Evolutionary conservation across 192 early-diverging fungal species (phyloP).

Genomic region (Coemansia sp.): DNA sequence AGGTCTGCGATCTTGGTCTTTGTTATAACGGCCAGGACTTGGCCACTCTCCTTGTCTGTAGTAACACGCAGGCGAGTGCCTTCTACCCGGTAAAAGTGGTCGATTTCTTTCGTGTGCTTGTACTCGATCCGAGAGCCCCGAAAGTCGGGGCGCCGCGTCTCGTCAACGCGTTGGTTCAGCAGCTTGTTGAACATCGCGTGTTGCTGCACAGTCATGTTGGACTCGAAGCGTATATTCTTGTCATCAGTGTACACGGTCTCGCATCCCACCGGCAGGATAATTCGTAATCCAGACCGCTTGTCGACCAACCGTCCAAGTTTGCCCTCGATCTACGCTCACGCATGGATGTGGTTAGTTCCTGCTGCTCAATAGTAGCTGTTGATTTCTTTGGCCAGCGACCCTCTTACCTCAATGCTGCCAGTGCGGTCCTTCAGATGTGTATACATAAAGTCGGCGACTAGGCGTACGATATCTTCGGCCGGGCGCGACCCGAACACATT

Average conservation of each 20-base stretch:
- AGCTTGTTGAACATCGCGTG: conserved; percentile 82
- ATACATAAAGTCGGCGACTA: conserved; percentile 65
- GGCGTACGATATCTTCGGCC: conserved; percentile 61
- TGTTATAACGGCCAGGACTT: conserved; percentile 60
- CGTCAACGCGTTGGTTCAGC: conserved; percentile 72
- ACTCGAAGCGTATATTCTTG: conserved; percentile 64
- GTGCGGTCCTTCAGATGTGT: conserved; percentile 54
- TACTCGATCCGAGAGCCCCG: conserved; percentile 63
- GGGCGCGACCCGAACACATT: conserved; percentile 65
- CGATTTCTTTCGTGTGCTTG: conserved; percentile 72
- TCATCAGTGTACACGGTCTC: conserved; percentile 57
- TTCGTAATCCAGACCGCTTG: conserved; percentile 58
- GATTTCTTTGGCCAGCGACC: too few species aligned
- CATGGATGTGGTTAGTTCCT: conserved; percentile 1
- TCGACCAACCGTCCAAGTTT: conserved; percentile 83
- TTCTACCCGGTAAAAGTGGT: conserved; percentile 61
- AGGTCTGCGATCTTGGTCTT: conserved; percentile 82
- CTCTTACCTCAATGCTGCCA: conserved; percentile 21
- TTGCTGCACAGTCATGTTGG: conserved; percentile 84
- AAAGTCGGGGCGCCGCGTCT: conserved; percentile 48
- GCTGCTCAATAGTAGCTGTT: neutral
- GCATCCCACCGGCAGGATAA: conserved; percentile 62
- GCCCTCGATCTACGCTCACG: conserved; percentile 74
- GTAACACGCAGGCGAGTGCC: conserved; percentile 64
- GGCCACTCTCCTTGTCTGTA: conserved; percentile 60